phyloP scores from a whole-genome alignment of 495 filamentous ascomycete genomes.

The Neurospora sublineolata region DNA sequence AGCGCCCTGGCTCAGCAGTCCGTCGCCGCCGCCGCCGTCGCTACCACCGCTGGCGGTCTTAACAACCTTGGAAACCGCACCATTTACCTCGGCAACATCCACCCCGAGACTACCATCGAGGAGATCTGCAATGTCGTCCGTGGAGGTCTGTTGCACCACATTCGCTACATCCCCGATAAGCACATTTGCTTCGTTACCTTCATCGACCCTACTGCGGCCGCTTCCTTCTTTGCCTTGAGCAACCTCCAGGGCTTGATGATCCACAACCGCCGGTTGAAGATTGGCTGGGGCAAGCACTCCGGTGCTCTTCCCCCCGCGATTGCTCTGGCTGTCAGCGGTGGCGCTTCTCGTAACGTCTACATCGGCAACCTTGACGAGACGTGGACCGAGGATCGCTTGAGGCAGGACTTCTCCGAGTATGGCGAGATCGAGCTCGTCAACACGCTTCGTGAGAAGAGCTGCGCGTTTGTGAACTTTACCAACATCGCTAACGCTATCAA shows the following conservation, averaged over 20 bases:
- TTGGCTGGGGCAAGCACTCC: conserved; percentile 98
- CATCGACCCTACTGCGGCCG: conserved; percentile 95
- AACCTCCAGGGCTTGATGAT: conserved; percentile 98
- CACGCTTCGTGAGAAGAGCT: conserved; percentile 94
- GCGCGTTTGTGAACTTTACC: conserved; percentile 98
- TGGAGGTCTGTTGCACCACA: conserved; percentile 87
- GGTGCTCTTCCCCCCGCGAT: conserved; percentile 94
- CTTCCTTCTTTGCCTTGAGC: conserved; percentile 94
- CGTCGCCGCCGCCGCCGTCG: conserved; percentile 90
- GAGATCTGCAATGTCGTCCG: conserved; percentile 97
- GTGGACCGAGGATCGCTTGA: conserved; percentile 89
- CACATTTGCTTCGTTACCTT: conserved; percentile 99
- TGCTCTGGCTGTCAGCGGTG: conserved; percentile 88
- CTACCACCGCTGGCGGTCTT: conserved; percentile 89
- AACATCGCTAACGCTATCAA: conserved; percentile 99
- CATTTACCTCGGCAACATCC: conserved; percentile 96
- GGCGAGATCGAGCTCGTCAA: conserved; percentile 98
- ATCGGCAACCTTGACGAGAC: conserved; percentile 95
- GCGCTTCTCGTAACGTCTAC: conserved; percentile 93
- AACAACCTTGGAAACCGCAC: conserved; percentile 96
- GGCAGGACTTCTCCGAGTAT: conserved; percentile 95
- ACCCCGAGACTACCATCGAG: conserved; percentile 96
- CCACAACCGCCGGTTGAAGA: conserved; percentile 93
- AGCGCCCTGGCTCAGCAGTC: conserved; percentile 95
- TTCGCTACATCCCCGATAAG: conserved; percentile 98